phyloP scores from a whole-genome alignment of 1,139 yeast species.

The Candida buenavistaensis region DNA sequence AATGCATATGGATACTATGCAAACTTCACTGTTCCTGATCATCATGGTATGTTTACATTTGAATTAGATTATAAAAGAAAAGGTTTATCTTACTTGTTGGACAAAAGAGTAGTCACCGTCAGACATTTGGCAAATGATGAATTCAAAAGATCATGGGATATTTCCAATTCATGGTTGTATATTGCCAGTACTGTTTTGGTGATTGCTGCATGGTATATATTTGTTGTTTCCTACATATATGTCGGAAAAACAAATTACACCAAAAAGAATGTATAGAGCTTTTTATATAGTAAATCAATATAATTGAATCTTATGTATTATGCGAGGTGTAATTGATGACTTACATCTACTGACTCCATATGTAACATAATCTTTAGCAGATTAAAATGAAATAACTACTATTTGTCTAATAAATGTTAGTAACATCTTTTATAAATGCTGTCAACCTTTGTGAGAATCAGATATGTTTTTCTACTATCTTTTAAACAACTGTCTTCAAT shows the following conservation, averaged over 20 bases:
- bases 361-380: too few relatives aligned
- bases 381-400: too few relatives aligned
- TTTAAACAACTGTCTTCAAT: constrained; percentile 19
- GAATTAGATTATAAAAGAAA: constrained; percentile 74
- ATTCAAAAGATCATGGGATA: constrained; percentile 90
- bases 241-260: constrained; percentile 31
- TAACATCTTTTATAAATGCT: too few relatives aligned
- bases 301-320: not conserved
- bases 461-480: constrained; percentile 19
- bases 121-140: constrained; percentile 97
- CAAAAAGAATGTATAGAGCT: constrained; percentile 31
- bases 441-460: constrained; percentile 10
- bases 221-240: constrained; percentile 66
- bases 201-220: constrained; percentile 70
- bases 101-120: constrained; percentile 72
- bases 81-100: constrained; percentile 71
- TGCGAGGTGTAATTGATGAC: too few relatives aligned
- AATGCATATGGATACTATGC: constrained; percentile 38
- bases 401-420: too few relatives aligned
- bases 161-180: constrained; percentile 92
- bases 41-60: constrained; percentile 95
- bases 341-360: too few relatives aligned
- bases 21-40: constrained; percentile 81
- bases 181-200: constrained; percentile 71
- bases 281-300: not conserved